These are phyloP conservation scores for Apiospora kogelbergensis DNA, from an alignment of 2,329 filamentous ascomycete genomes.

Conservation along the genomic window DNA sequence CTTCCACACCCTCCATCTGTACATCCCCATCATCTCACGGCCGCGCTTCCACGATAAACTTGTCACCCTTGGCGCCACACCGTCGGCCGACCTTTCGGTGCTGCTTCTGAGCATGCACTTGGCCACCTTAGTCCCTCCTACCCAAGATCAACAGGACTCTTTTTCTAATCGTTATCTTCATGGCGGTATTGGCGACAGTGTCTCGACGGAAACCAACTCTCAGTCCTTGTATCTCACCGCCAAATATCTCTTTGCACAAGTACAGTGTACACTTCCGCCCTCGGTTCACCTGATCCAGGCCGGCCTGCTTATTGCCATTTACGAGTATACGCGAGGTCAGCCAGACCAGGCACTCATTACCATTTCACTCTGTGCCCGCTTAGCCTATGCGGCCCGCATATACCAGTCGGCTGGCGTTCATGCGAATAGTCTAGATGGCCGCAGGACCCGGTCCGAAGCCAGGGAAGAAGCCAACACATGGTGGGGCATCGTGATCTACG, in stretches of 20 bases:
- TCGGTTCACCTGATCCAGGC: slow-evolving; percentile 29
- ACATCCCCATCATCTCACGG: slow-evolving; percentile 29
- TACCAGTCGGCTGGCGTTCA: slow-evolving; percentile 8
- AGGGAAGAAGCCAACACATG: slow-evolving; percentile 29
- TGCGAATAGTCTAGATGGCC: not conserved
- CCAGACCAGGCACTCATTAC: slow-evolving; percentile 24
- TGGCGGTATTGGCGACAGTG: too few relatives aligned
- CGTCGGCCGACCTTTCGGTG: slow-evolving; percentile 24
- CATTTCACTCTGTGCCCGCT: slow-evolving; percentile 24
- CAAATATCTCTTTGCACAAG: slow-evolving; percentile 26
- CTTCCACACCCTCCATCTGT: slow-evolving; percentile 28
- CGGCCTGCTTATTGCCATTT: slow-evolving; percentile 25
- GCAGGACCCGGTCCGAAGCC: slow-evolving; percentile 2
- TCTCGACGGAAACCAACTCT: not conserved
- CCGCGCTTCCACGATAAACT: slow-evolving; percentile 26
- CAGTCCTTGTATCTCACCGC: slow-evolving; percentile 20
- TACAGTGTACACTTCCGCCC: slow-evolving; percentile 21
- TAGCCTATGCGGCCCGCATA: slow-evolving; percentile 25
- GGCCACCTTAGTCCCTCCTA: slow-evolving; percentile 4
- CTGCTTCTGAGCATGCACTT: slow-evolving; percentile 22
- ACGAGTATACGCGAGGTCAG: slow-evolving; percentile 26
- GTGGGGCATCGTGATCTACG: slow-evolving; percentile 30
- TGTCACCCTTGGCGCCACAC: slow-evolving; percentile 16
- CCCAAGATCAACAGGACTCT: not conserved
- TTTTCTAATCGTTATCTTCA: not conserved